Evolutionary conservation across 2,329 filamentous ascomycete species (phyloP).

Genomic region (Metarhizium sp.): DNA sequence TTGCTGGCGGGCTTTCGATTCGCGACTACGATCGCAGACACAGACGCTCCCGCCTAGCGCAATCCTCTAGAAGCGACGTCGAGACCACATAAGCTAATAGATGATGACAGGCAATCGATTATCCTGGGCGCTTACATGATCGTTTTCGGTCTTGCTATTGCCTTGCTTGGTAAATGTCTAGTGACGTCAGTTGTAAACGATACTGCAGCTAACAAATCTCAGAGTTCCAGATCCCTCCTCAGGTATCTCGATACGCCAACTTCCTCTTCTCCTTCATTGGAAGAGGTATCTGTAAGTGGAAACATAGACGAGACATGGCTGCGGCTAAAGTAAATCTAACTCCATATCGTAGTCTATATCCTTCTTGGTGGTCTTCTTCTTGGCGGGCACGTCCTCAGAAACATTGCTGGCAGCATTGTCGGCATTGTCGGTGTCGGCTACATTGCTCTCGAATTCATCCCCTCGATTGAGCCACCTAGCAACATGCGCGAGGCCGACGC

Average conservation of each 20-base stretch:
- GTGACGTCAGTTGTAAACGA: neutral
- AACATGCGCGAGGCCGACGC: constrained; percentile 73
- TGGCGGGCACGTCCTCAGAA: constrained; percentile 54
- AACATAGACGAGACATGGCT: neutral
- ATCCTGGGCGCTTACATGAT: constrained; percentile 84
- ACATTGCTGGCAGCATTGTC: constrained; percentile 69
- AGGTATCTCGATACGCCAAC: constrained; percentile 85
- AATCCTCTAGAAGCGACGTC: neutral
- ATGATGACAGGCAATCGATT: constrained; percentile 31
- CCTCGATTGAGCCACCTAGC: constrained; percentile 68
- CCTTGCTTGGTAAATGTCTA: constrained; percentile 44
- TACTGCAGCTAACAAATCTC: constrained; percentile 14
- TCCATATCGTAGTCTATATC: constrained; percentile 65
- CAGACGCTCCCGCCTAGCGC: neutral
- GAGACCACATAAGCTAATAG: neutral
- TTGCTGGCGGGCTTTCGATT: neutral
- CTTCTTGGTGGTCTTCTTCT: constrained; percentile 86
- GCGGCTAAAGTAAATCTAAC: neutral
- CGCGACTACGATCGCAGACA: neutral
- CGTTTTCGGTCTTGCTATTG: constrained; percentile 75
- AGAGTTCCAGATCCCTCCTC: constrained; percentile 93
- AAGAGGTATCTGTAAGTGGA: constrained; percentile 77
- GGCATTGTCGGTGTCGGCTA: constrained; percentile 74
- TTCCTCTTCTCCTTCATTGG: constrained; percentile 98
- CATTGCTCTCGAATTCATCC: constrained; percentile 63